These are phyloP conservation scores for Acanthamoeba culbertsoni DNA, from an alignment of 208 protist species.

Conservation along the genomic window DNA sequence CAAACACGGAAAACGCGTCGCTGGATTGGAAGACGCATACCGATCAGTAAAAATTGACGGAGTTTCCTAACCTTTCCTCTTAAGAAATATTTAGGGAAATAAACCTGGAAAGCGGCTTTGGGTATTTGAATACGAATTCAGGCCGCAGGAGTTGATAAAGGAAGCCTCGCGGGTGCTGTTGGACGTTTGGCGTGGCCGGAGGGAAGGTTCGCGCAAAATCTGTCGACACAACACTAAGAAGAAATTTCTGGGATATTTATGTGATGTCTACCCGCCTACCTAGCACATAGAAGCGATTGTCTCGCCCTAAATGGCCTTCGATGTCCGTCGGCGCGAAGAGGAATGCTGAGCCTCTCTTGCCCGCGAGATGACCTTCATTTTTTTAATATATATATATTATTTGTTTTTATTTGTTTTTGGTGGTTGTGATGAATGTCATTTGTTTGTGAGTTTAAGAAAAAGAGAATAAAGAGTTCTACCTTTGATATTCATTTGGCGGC, in stretches of 20 bases:
- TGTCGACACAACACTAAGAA: not conserved
- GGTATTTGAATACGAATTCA: constrained; percentile 25
- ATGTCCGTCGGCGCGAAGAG: constrained; percentile 59
- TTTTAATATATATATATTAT: not conserved
- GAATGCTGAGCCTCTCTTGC: not conserved
- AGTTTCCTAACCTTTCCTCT: not conserved
- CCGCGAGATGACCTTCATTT: not conserved
- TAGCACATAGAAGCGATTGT: constrained; percentile 43
- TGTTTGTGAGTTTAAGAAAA: not conserved
- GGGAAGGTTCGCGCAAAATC: constrained; percentile 61
- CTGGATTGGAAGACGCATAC: not conserved
- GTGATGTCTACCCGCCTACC: not conserved
- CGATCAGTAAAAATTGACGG: not conserved
- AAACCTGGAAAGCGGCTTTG: constrained; percentile 32
- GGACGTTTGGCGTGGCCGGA: not conserved
- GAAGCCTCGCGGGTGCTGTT: not conserved
- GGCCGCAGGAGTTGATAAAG: constrained; percentile 56
- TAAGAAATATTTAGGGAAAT: not conserved
- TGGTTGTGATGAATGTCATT: not conserved
- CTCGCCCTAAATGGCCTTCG: constrained; percentile 54
- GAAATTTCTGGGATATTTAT: not conserved
- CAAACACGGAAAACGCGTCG: constrained; percentile 49
- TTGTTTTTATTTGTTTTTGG: not conserved
- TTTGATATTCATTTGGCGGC: constrained; percentile 46
- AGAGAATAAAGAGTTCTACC: not conserved